These are phyloP conservation scores for Azolla pinnata DNA, from an alignment of 75 land plant genomes.

Conservation along the genomic window DNA sequence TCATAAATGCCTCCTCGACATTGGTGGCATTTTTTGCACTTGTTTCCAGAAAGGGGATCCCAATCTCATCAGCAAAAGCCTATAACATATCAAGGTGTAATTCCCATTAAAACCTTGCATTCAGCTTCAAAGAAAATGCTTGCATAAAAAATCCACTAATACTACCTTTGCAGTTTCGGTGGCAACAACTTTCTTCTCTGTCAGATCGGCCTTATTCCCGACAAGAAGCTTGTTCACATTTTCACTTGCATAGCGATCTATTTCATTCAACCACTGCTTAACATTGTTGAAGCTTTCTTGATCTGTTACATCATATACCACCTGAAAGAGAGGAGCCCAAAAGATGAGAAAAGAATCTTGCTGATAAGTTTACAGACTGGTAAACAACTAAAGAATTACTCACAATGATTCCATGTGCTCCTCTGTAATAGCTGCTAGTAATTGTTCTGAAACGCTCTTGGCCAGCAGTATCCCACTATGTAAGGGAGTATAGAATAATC, in stretches of 20 bases:
- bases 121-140: neutral
- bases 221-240: conserved; percentile 66
- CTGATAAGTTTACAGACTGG: neutral
- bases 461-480: conserved; percentile 71
- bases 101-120: neutral
- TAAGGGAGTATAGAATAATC: too few species aligned
- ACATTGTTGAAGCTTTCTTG: conserved; percentile 73
- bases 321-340: conserved; percentile 17
- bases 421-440: conserved; percentile 59
- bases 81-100: neutral
- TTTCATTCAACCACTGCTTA: conserved; percentile 74
- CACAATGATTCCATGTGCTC: conserved; percentile 61
- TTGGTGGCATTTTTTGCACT: conserved; percentile 72
- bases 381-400: neutral
- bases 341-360: neutral
- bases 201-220: conserved; percentile 55
- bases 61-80: conserved; percentile 83
- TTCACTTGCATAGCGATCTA: conserved; percentile 65
- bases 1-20: conserved; percentile 72
- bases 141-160: neutral
- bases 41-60: conserved; percentile 72
- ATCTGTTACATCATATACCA: conserved; percentile 70
- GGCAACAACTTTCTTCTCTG: conserved; percentile 44
- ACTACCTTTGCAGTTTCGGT: conserved; percentile 61
- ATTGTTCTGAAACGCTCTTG: conserved; percentile 56